Base-by-base conservation (phyloP, 352 stramenopile species). In the Globisporangium lucens region DNA sequence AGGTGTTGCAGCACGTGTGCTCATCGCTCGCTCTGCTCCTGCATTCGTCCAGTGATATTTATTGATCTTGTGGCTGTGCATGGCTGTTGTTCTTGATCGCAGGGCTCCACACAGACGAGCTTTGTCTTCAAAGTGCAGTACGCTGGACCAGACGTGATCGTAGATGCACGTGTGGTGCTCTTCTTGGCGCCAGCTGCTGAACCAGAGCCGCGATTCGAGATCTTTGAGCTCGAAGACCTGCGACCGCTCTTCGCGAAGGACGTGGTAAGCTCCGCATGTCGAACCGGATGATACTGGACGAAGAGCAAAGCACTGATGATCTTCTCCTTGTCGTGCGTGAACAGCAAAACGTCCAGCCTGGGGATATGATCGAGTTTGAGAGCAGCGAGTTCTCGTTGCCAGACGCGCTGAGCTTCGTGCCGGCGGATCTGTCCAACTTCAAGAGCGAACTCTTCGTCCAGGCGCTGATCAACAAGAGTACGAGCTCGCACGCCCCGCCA, bases 211-310 rank as follows among this genome's bases (percentile, higher is more conserved):
- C 80, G 85, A 30, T 77, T 89, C 20, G 78, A 84, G 30, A 75
- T 73, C 8, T 89, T 89, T 52, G 80, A 89, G 29, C 72, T 89
- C 36, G 77, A 89, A n/a, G 66, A 70, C 15, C 76, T 77, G 51
- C 76, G 77, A 29, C 82, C 84, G 27, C 65, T 93, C 29, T 90
- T 93, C 61, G 79, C 82, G 41, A 86, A 89, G 53, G 84, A 91
- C 55, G 70, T 93, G 47, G 68, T 83, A 74, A 49, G 78, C 67
- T 22, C 43, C 6, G 4, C 6, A 49, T 49, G 22, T 10, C 43
- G 17, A 49, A 22, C 43, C 17, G 63, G 4, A 22, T 7, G 7
- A 13, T 47, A 20, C 3, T n/a, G 43, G 33, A 4, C n/a, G 7
- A 20, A 24, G 38, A 1, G 2, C 22, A 30, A 5, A 56, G 35